These are phyloP conservation scores for Suillus luteus DNA, from an alignment of 768 basidiomycete genomes.

Conservation along the genomic window DNA sequence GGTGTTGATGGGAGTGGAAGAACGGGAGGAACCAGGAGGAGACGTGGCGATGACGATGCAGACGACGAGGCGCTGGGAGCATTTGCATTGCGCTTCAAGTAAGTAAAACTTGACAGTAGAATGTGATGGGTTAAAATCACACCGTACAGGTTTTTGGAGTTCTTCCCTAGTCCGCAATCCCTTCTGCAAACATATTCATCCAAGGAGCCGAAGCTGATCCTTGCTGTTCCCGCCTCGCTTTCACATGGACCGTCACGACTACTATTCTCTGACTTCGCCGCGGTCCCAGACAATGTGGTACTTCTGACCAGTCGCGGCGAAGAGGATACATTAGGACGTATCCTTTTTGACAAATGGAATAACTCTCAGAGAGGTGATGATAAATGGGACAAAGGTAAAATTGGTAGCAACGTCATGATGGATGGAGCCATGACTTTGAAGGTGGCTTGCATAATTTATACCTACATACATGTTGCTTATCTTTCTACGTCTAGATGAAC, in stretches of 20 bases:
- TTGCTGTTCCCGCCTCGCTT: conserved; percentile 90
- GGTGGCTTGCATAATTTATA: conserved; percentile 41
- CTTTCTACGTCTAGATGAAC: conserved; percentile 58
- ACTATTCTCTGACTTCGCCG: conserved; percentile 85
- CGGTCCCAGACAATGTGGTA: conserved; percentile 81
- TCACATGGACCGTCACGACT: conserved; percentile 90
- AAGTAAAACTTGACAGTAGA: neutral
- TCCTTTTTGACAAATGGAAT: conserved; percentile 88
- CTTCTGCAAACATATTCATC: conserved; percentile 82
- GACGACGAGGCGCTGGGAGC: conserved; percentile 87
- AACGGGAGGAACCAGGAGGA: conserved; percentile 50
- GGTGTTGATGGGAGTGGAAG: conserved; percentile 71
- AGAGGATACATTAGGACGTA: conserved; percentile 75
- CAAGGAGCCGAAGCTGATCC: conserved; percentile 88
- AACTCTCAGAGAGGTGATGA: conserved; percentile 73
- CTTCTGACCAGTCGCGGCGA: conserved; percentile 81
- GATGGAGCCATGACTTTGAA: conserved; percentile 67
- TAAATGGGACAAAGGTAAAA: conserved; percentile 87
- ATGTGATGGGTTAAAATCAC: conserved; percentile 13
- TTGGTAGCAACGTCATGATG: conserved; percentile 85
- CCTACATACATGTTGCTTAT: conserved; percentile 8
- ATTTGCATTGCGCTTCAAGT: conserved; percentile 88
- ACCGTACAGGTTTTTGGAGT: conserved; percentile 78
- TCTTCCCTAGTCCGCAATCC: conserved; percentile 82
- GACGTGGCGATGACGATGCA: conserved; percentile 65